These are phyloP conservation scores for Cucurbita maxima DNA, from an alignment of 306 rosid genomes.

Conservation along the genomic window DNA sequence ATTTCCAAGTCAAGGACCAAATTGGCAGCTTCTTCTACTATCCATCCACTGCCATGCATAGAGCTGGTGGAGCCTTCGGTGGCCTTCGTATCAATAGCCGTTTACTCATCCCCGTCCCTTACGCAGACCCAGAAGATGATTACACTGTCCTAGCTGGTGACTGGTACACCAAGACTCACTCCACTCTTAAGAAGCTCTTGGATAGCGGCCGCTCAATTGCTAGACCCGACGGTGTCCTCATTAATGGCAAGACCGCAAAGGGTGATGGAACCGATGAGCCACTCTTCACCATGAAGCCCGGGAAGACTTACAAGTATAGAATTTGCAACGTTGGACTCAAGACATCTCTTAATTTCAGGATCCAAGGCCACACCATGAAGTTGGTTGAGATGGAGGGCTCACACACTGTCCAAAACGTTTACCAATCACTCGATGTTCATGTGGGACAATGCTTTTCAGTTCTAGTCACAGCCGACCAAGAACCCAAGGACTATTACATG, in stretches of 20 bases:
- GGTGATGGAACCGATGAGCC: background rate
- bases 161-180: background rate
- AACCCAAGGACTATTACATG: constrained; percentile 17
- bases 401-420: constrained; percentile 51
- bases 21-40: too few relatives aligned
- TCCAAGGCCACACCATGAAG: constrained; percentile 12
- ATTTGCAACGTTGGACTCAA: background rate
- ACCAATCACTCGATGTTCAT: constrained; percentile 65
- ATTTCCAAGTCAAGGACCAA: background rate
- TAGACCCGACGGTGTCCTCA: background rate
- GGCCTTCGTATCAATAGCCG: background rate
- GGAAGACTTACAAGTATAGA: background rate
- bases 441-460: constrained; percentile 50
- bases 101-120: background rate
- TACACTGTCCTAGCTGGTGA: background rate
- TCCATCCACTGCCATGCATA: background rate
- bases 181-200: background rate
- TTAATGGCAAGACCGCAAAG: background rate
- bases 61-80: background rate
- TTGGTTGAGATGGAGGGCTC: constrained; percentile 86
- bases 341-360: background rate
- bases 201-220: background rate
- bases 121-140: background rate
- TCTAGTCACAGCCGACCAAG: constrained; percentile 53
- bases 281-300: background rate